These are phyloP conservation scores for Benincasa hispida DNA, from an alignment of 306 rosid species.

Conservation along the genomic window DNA sequence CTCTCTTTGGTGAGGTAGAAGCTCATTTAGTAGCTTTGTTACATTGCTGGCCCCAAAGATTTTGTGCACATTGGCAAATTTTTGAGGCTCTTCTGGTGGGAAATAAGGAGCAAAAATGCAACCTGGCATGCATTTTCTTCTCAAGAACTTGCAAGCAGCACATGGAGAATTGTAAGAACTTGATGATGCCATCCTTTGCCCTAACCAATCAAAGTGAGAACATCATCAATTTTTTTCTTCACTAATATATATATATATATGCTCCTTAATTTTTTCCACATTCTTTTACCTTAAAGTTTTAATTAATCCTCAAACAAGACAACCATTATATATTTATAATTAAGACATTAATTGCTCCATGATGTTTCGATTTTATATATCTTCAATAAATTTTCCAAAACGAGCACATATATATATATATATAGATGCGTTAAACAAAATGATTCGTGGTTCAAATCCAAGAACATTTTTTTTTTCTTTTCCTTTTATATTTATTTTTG, in stretches of 20 bases:
- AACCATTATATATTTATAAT: not conserved
- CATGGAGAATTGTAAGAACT: conserved; percentile 81
- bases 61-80: conserved; percentile 88
- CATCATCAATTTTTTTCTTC: not conserved
- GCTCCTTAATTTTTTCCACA: not conserved
- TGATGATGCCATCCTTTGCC: conserved; percentile 29
- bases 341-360: not conserved
- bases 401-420: too few relatives aligned
- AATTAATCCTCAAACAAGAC: not conserved
- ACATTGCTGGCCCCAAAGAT: conserved; percentile 97
- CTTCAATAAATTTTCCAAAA: too few relatives aligned
- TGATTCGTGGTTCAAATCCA: too few relatives aligned
- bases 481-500: not conserved
- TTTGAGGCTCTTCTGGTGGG: conserved; percentile 98
- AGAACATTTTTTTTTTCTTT: not conserved
- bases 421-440: too few relatives aligned
- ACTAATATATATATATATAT: not conserved
- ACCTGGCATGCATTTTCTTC: conserved; percentile 88
- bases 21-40: conserved; percentile 88
- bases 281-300: not conserved
- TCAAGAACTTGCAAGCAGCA: conserved; percentile 92
- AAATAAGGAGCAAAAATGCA: conserved; percentile 96
- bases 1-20: conserved; percentile 84
- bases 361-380: not conserved
- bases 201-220: not conserved